Conservation (phyloP, 2,329 filamentous ascomycete genomes). For the Cadophora sp. region DNA sequence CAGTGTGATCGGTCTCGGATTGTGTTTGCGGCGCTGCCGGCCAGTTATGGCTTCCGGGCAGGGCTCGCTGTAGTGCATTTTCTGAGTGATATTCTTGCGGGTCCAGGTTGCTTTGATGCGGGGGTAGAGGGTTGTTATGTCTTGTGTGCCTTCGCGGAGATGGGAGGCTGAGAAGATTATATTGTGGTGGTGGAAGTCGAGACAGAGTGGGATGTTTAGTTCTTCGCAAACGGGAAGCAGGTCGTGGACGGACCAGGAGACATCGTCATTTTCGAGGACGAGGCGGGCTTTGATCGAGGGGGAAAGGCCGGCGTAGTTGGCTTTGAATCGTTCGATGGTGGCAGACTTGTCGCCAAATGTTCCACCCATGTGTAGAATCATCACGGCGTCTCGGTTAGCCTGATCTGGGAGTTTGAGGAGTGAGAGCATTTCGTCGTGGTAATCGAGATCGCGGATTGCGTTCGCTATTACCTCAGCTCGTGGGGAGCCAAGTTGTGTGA, state of each 20-base stretch:
- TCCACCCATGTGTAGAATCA: constrained; percentile 94
- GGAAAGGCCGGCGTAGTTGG: constrained; percentile 62
- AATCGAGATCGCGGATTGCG: constrained; percentile 82
- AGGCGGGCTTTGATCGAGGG: constrained; percentile 78
- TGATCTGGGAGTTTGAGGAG: constrained; percentile 80
- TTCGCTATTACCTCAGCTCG: constrained; percentile 77
- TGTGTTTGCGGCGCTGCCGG: constrained; percentile 84
- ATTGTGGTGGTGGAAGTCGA: constrained; percentile 96
- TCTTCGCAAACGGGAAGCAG: constrained; percentile 90
- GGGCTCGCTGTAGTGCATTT: constrained; percentile 96
- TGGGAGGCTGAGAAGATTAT: constrained; percentile 80
- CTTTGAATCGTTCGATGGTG: constrained; percentile 59
- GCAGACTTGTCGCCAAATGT: constrained; percentile 77
- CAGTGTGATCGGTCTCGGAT: constrained; percentile 76
- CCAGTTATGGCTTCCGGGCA: constrained; percentile 77
- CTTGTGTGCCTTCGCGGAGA: constrained; percentile 82
- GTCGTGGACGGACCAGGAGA: constrained; percentile 91
- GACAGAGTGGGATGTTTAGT: constrained; percentile 88
- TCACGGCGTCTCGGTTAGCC: constrained; percentile 83
- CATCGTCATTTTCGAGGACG: constrained; percentile 94
- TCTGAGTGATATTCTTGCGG: constrained; percentile 83
- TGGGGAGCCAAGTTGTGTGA: constrained; percentile 89
- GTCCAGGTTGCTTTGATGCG: constrained; percentile 86
- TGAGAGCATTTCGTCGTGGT: constrained; percentile 84
- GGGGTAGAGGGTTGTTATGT: constrained; percentile 77